phyloP scores from a whole-genome alignment of 805 yeast genomes.

The Nakazawaea populi region DNA sequence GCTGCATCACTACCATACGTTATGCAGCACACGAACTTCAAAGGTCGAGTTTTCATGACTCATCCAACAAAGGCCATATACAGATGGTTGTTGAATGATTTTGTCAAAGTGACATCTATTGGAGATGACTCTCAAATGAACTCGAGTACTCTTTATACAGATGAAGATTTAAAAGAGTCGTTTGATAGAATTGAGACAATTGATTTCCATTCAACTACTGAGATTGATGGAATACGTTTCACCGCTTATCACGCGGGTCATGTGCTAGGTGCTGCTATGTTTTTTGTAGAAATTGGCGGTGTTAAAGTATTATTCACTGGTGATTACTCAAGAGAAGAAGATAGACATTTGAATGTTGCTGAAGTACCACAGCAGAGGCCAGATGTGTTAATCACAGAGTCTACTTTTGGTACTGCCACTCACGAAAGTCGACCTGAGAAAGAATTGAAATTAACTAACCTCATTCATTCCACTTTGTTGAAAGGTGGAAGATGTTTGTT shows the following conservation, averaged over 20 bases:
- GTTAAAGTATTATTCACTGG: conserved; percentile 88
- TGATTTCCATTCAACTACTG: conserved; percentile 93
- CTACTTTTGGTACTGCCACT: conserved; percentile 97
- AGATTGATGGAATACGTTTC: conserved; percentile 88
- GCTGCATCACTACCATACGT: conserved; percentile 98
- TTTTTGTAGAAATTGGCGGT: conserved; percentile 90
- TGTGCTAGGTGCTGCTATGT: conserved; percentile 98
- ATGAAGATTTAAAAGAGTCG: conserved; percentile 82
- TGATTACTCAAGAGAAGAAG: conserved; percentile 93
- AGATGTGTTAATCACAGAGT: conserved; percentile 86
- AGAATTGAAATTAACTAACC: conserved; percentile 72
- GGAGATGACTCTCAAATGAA: conserved; percentile 40
- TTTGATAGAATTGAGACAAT: conserved; percentile 89
- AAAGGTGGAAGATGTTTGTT: conserved; percentile 89
- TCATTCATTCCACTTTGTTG: conserved; percentile 75
- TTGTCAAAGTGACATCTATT: conserved; percentile 79
- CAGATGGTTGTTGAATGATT: conserved; percentile 91
- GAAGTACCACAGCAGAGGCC: conserved; percentile 88
- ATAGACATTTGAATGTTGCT: conserved; percentile 91
- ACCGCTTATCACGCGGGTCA: conserved; percentile 99
- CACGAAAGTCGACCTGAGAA: conserved; percentile 87
- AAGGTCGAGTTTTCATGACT: conserved; percentile 97
- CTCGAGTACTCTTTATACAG: conserved; percentile 64
- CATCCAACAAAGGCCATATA: conserved; percentile 98
- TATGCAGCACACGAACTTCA: conserved; percentile 93